A percentile compares a stretch with the other conserved stretches of the same genome.
These are phyloP conservation scores for Phialophora verrucosa DNA, from an alignment of 2,329 filamentous ascomycete species.

Conservation along the genomic window DNA sequence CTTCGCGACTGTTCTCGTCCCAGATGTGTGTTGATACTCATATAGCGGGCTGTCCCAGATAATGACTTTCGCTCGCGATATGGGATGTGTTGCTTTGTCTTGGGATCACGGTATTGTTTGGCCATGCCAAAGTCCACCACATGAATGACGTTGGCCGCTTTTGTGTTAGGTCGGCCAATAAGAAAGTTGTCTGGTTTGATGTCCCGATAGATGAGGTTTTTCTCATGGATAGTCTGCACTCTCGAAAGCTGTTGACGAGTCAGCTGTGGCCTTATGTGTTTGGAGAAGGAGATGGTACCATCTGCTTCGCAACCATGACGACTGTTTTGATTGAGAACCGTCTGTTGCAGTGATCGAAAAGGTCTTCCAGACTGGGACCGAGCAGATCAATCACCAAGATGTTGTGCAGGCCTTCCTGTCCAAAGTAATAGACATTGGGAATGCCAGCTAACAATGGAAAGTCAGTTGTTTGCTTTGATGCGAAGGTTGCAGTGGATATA, in stretches of 20 bases:
- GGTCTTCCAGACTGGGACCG: conserved; percentile 77
- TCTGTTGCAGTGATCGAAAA: conserved; percentile 96
- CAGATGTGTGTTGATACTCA: conserved; percentile 99
- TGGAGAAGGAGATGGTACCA: conserved; percentile 62
- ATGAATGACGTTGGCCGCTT: conserved; percentile 96
- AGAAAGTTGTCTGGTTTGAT: conserved; percentile 99
- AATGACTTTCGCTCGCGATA: conserved; percentile 96
- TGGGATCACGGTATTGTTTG: conserved; percentile 97
- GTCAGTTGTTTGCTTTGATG: conserved; percentile 24
- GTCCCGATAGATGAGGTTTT: conserved; percentile 98
- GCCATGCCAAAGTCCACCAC: conserved; percentile 99
- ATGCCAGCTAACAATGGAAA: conserved; percentile 74
- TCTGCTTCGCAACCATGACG: conserved; percentile 99
- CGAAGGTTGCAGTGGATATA: conserved; percentile 10
- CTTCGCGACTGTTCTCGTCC: conserved; percentile 94
- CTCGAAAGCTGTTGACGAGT: conserved; percentile 70
- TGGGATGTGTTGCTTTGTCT: conserved; percentile 98
- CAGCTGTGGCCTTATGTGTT: conserved; percentile 36
- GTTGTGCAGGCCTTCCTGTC: conserved; percentile 97
- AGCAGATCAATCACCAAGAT: conserved; percentile 97
- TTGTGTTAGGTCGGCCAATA: conserved; percentile 88
- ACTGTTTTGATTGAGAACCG: conserved; percentile 97
- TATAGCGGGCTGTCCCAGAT: conserved; percentile 95
- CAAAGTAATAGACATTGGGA: conserved; percentile 99
- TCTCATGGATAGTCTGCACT: conserved; percentile 94